Evolutionary conservation across 208 protist species (phyloP).

Genomic region (Crithidia sp.): DNA sequence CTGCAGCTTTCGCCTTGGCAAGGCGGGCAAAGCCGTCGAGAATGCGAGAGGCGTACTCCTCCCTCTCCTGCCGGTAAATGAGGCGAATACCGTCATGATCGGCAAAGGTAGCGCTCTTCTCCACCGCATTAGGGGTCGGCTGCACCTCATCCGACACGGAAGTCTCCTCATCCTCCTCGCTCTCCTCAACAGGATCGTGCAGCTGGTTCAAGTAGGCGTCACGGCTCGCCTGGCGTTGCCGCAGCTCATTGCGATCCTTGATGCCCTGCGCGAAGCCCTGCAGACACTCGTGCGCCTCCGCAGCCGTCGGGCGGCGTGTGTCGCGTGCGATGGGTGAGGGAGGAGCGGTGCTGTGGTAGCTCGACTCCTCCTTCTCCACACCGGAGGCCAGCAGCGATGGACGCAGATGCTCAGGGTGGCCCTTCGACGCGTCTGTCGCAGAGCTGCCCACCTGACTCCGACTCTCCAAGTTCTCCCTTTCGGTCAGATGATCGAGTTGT

Average conservation of each 20-base stretch:
- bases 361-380: background rate
- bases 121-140: background rate
- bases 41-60: background rate
- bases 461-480: background rate
- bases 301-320: background rate
- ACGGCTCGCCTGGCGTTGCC: slow-evolving; percentile 8
- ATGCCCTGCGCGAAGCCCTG: slow-evolving; percentile 14
- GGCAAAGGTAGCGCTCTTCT: background rate
- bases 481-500: background rate
- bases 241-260: slow-evolving; percentile 7
- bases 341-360: background rate
- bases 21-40: slow-evolving; percentile 13
- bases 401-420: background rate
- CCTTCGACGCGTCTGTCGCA: background rate
- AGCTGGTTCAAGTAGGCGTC: slow-evolving; percentile 9
- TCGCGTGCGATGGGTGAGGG: background rate
- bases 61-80: slow-evolving; percentile 4
- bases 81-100: slow-evolving; percentile 7
- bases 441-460: background rate
- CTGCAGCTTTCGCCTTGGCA: slow-evolving; percentile 25
- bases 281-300: slow-evolving; percentile 18
- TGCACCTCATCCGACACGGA: background rate
- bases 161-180: background rate
- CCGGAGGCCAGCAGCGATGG: background rate
- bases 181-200: background rate